These are phyloP conservation scores for Neofusicoccum parvum DNA, from an alignment of 2,329 filamentous ascomycete genomes.

Conservation along the genomic window DNA sequence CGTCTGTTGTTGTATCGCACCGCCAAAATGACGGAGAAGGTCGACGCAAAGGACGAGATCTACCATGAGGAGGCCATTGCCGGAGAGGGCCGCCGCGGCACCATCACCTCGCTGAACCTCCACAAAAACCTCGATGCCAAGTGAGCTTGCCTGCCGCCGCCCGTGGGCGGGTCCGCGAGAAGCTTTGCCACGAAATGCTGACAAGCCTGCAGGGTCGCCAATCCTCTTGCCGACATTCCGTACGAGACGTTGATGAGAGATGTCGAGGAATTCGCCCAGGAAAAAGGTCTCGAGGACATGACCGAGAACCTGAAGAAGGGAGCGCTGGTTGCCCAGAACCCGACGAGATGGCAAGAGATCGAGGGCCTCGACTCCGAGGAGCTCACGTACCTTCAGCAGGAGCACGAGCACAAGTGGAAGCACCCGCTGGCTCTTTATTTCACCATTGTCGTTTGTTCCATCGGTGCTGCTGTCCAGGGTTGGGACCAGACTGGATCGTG, in stretches of 20 bases:
- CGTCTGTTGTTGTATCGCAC: neutral
- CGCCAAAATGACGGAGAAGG: conserved; percentile 8
- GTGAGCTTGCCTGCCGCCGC: conserved; percentile 15
- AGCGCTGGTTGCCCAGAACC: conserved; percentile 71
- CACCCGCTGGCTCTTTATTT: conserved; percentile 65
- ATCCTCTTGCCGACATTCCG: conserved; percentile 59
- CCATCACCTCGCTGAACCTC: conserved; percentile 24
- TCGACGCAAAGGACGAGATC: conserved; percentile 23
- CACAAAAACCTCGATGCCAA: conserved; percentile 27
- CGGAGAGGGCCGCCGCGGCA: conserved; percentile 23
- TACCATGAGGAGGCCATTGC: conserved; percentile 28
- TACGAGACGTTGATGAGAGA: conserved; percentile 53
- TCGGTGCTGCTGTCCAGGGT: conserved; percentile 67
- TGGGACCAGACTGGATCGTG: conserved; percentile 58
- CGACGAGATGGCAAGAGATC: conserved; percentile 48
- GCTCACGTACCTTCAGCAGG: conserved; percentile 61
- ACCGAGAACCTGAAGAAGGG: conserved; percentile 65
- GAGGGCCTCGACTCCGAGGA: conserved; percentile 64
- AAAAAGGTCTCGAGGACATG: conserved; percentile 62
- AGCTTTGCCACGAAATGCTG: conserved; percentile 1
- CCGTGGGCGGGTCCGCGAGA: neutral
- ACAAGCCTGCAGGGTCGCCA: conserved; percentile 29
- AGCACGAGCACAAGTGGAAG: conserved; percentile 69
- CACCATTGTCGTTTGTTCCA: conserved; percentile 68
- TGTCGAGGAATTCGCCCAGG: conserved; percentile 63